Evolutionary conservation across 352 stramenopile species (phyloP).

Genomic region (Pythium rhizo-oryzae): DNA sequence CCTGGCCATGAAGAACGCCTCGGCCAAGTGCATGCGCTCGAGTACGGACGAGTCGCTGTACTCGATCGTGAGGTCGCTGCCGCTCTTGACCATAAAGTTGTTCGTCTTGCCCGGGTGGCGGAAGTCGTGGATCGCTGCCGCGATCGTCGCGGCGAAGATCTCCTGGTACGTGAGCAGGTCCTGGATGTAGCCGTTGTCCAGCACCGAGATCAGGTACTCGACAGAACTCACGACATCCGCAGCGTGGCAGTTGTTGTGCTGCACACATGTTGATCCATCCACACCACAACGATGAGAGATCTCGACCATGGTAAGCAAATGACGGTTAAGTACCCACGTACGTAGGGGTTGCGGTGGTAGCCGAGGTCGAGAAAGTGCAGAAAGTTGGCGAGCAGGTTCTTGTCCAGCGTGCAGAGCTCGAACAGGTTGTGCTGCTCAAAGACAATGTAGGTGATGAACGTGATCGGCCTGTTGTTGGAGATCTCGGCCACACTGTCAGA

Average conservation of each 20-base stretch:
- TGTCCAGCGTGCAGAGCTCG: constrained; percentile 70
- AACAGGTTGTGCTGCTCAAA: constrained; percentile 88
- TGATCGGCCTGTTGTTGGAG: constrained; percentile 72
- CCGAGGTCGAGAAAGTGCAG: constrained; percentile 81
- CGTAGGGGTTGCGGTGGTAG: constrained; percentile 82
- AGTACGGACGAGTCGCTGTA: constrained; percentile 86
- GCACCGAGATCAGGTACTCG: constrained; percentile 79
- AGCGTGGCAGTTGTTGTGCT: constrained; percentile 85
- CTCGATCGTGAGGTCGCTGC: constrained; percentile 70
- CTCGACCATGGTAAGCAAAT: no score
- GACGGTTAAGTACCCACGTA: constrained; percentile 29
- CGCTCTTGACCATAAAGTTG: constrained; percentile 84
- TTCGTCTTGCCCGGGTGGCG: constrained; percentile 85
- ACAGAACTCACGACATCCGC: constrained; percentile 82
- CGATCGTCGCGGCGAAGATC: constrained; percentile 79
- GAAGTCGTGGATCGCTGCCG: constrained; percentile 86
- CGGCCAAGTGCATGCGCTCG: constrained; percentile 85
- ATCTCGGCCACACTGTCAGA: constrained; percentile 51
- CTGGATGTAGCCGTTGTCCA: constrained; percentile 82
- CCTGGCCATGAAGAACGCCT: constrained; percentile 76
- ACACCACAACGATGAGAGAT: no score
- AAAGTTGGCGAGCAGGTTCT: constrained; percentile 78
- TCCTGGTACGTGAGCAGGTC: constrained; percentile 81
- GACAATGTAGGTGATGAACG: constrained; percentile 83
- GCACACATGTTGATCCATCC: no score